Evolutionary conservation across 1,284 basidiomycete genomes (phyloP).

Genomic region (Austropuccinia psidii): DNA sequence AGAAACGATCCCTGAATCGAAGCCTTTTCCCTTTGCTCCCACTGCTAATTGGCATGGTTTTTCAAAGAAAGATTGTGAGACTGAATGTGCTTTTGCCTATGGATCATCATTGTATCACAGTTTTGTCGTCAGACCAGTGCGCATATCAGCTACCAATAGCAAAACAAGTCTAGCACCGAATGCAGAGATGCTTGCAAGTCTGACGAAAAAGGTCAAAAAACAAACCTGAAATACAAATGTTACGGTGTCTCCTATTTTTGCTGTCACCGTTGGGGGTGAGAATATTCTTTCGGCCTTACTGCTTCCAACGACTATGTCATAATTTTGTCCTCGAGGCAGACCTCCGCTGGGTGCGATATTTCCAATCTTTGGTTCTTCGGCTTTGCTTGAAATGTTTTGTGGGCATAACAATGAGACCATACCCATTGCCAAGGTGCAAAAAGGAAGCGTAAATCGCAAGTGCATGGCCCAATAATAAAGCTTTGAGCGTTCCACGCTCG

Average conservation of each 20-base stretch:
- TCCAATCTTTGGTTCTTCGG: too few relatives aligned
- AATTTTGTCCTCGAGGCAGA: not conserved
- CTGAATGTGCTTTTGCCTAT: slow-evolving; percentile 19
- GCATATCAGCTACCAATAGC: not conserved
- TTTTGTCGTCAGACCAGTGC: not conserved
- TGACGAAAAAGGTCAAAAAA: not conserved
- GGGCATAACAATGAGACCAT: too few relatives aligned
- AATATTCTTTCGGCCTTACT: not conserved
- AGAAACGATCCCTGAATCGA: not conserved
- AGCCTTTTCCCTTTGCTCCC: slow-evolving; percentile 4
- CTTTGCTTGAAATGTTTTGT: too few relatives aligned
- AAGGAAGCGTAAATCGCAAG: too few relatives aligned
- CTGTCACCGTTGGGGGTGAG: not conserved
- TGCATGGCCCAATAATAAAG: too few relatives aligned
- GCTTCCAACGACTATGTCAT: slow-evolving; percentile 3
- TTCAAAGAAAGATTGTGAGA: slow-evolving; percentile 21
- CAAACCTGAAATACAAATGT: slow-evolving; percentile 22
- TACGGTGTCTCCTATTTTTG: slow-evolving; percentile 13
- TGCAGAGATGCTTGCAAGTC: too few relatives aligned
- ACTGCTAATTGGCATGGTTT: not conserved
- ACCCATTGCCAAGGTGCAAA: too few relatives aligned
- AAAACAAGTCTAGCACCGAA: not conserved
- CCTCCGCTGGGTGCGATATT: not conserved
- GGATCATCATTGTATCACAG: not conserved
- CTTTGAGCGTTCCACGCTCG: too few relatives aligned